A percentile compares a stretch with the other conserved stretches of the same genome.
phyloP scores from a whole-genome alignment of 2,329 filamentous ascomycete species.

The Sporothrix variecibatus region DNA sequence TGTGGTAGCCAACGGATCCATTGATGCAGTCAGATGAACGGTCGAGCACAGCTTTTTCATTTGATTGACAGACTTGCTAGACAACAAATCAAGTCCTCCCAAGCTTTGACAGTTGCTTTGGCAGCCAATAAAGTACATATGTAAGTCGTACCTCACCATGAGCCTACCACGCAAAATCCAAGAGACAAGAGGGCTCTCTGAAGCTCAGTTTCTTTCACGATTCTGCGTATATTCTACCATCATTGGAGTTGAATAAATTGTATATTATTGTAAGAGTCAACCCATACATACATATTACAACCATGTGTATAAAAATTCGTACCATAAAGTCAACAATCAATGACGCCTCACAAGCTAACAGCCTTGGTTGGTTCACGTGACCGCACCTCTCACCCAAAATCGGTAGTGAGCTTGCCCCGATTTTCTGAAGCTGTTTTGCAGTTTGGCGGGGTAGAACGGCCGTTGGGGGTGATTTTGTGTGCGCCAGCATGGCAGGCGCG shows the following conservation, averaged over 20 bases:
- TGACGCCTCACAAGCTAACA: not conserved
- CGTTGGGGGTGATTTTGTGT: not conserved
- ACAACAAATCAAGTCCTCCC: not conserved
- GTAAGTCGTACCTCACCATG: no score
- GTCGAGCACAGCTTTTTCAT: not conserved
- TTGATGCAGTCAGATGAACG: not conserved
- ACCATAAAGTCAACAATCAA: not conserved
- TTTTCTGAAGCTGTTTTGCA: conserved; percentile 11
- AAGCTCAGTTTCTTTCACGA: no score
- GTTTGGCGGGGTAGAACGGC: conserved; percentile 18
- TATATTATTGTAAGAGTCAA: no score
- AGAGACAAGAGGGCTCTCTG: no score
- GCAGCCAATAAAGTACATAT: no score
- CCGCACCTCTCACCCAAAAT: not conserved
- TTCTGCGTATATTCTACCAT: no score
- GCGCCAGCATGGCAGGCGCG: not conserved
- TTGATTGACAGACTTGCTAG: not conserved
- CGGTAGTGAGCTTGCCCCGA: conserved; percentile 1
- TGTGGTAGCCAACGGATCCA: not conserved
- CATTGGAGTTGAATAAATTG: no score
- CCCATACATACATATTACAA: no score
- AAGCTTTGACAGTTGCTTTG: not conserved
- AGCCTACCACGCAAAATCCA: no score
- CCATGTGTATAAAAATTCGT: no score
- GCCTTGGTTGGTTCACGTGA: conserved; percentile 1